Evolutionary conservation across 495 filamentous ascomycete genomes (phyloP).

Genomic region (Pseudevernia furfuracea): DNA sequence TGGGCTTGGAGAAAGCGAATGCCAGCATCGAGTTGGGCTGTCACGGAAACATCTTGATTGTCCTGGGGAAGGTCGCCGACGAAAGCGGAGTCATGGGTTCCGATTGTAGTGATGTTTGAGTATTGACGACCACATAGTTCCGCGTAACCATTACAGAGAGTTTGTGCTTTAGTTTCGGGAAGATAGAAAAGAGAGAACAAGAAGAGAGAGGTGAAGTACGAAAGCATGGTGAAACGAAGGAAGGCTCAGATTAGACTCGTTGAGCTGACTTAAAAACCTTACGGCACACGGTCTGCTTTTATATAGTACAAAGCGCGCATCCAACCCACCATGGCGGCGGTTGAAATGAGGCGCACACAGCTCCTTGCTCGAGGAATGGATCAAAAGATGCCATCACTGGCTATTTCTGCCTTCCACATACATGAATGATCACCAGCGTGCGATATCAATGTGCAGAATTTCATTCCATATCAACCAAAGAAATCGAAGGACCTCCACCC

Average conservation of each 20-base stretch:
- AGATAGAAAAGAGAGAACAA: not conserved
- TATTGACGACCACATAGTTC: slow-evolving; percentile 54
- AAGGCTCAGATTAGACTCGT: too few relatives aligned
- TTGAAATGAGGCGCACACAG: not conserved
- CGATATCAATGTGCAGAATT: not conserved
- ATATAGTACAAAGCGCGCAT: not conserved
- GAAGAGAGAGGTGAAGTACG: not conserved
- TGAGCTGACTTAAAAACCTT: not conserved
- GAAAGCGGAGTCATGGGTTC: slow-evolving; percentile 63
- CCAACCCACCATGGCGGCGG: not conserved
- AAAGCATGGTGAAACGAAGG: not conserved
- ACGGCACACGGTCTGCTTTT: not conserved
- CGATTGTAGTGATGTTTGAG: slow-evolving; percentile 60
- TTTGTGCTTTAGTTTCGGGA: not conserved
- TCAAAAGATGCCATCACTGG: not conserved
- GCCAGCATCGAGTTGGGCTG: slow-evolving; percentile 57
- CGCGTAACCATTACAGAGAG: slow-evolving; percentile 57
- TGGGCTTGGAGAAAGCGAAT: slow-evolving; percentile 64
- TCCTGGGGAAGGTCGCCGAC: slow-evolving; percentile 53
- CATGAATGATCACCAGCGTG: not conserved
- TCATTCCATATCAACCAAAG: not conserved
- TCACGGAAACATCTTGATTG: slow-evolving; percentile 60
- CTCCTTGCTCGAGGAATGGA: not conserved
- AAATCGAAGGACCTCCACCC: not conserved
- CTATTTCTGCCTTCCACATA: not conserved